Evolutionary conservation across 225 moss, liverwort and hornwort genomes (phyloP).

Genomic region (Pseudoscleropodium purum): DNA sequence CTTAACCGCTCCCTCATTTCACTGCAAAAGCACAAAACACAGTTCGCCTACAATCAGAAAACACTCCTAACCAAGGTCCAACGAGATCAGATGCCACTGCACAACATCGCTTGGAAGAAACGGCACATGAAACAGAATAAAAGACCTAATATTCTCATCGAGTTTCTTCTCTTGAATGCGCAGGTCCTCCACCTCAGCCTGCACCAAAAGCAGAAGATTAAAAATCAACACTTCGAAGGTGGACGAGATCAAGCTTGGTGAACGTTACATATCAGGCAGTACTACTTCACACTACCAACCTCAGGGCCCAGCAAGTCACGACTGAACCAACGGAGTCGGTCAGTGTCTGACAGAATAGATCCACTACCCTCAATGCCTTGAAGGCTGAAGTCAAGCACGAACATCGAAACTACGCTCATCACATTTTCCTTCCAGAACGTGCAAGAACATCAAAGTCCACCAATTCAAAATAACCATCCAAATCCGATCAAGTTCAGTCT

Average conservation of each 20-base stretch:
- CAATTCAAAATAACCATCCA: not conserved
- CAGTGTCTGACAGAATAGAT: not conserved
- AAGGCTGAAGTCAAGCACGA: not conserved
- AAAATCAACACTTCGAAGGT: too few species aligned
- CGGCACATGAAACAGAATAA: not conserved
- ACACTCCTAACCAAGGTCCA: not conserved
- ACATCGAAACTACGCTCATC: not conserved
- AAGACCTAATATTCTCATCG: constrained; percentile 63
- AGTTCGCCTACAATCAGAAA: not conserved
- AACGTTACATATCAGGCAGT: too few species aligned
- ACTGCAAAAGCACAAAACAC: constrained; percentile 2
- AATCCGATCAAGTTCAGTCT: too few species aligned
- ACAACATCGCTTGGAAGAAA: not conserved
- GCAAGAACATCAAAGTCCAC: not conserved
- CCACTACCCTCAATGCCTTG: not conserved
- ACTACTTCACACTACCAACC: not conserved
- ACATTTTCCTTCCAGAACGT: not conserved
- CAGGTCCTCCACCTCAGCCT: constrained; percentile 71
- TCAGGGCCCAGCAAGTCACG: not conserved
- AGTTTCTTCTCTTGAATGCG: constrained; percentile 45
- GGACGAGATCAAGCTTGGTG: not conserved
- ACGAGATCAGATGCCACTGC: not conserved
- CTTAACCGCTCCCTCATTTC: constrained; percentile 65
- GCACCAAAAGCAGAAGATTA: not conserved
- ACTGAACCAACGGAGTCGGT: not conserved